Conservation (phyloP, 768 basidiomycete genomes). For the Tulasnella sp. region DNA sequence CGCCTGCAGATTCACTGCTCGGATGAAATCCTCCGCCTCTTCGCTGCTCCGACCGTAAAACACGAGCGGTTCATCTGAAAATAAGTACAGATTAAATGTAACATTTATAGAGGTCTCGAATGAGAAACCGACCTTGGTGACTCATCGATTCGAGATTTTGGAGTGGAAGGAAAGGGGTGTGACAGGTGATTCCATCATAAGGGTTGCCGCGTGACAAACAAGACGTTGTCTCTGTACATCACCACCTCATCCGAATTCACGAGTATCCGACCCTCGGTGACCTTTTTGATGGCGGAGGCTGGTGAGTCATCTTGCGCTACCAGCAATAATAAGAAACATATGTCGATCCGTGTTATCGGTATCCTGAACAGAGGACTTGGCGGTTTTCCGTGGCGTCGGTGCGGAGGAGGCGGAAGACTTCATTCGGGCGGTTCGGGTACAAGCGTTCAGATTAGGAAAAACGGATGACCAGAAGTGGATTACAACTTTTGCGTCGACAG, state of each 20-base stretch:
- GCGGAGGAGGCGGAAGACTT: neutral
- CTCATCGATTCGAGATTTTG: neutral
- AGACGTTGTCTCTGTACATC: too few species aligned
- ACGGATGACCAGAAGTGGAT: neutral
- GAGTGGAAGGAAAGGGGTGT: neutral
- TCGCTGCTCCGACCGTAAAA: neutral
- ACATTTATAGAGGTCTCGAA: neutral
- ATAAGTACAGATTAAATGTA: neutral
- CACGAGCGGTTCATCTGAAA: neutral
- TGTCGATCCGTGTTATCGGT: too few species aligned
- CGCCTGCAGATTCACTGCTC: slow-evolving; percentile 1
- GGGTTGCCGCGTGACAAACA: too few species aligned
- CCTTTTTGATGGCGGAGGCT: too few species aligned
- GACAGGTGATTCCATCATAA: neutral
- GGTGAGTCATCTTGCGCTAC: too few species aligned
- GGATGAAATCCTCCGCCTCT: neutral
- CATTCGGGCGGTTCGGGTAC: neutral
- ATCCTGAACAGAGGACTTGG: neutral
- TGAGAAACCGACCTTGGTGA: neutral
- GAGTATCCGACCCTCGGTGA: too few species aligned
- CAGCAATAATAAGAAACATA: too few species aligned
- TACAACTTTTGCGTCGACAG: neutral
- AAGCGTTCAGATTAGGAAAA: neutral
- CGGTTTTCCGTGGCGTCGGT: neutral
- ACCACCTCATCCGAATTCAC: too few species aligned